Evolutionary conservation across 352 stramenopile species (phyloP).

Genomic region (Albugo laibachii): DNA sequence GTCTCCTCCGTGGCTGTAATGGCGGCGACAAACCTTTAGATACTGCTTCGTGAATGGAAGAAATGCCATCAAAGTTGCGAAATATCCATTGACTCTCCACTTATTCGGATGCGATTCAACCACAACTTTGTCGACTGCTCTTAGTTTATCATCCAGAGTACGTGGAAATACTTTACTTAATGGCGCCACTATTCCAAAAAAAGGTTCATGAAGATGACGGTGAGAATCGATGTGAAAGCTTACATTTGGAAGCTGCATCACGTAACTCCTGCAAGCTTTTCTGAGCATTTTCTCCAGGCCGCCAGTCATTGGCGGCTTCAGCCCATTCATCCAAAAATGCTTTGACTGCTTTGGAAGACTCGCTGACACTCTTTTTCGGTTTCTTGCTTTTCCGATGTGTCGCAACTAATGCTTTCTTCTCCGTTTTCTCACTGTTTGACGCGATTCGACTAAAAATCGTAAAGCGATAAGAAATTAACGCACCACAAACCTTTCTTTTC

Average conservation of each 20-base stretch:
- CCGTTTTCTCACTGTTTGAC: neutral
- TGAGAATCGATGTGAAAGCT: constrained; percentile 9
- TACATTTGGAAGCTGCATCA: constrained; percentile 39
- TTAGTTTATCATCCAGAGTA: constrained; percentile 54
- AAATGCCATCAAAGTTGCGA: constrained; percentile 75
- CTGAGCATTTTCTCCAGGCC: constrained; percentile 26
- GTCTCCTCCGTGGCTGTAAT: neutral
- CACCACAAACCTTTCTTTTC: constrained; percentile 6
- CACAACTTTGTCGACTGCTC: constrained; percentile 54
- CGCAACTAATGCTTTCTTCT: neutral
- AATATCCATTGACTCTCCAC: constrained; percentile 78
- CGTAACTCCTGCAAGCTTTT: constrained; percentile 32
- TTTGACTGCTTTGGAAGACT: constrained; percentile 26
- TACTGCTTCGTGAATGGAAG: constrained; percentile 78
- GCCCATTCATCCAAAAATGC: constrained; percentile 43
- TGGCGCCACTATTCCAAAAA: constrained; percentile 11
- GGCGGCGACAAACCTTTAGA: constrained; percentile 25
- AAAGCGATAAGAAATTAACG: neutral
- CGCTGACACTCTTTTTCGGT: constrained; percentile 21
- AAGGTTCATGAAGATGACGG: constrained; percentile 1
- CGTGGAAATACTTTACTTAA: constrained; percentile 71
- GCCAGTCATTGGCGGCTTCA: constrained; percentile 51
- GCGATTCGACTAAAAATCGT: neutral
- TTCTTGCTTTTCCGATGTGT: constrained; percentile 12
- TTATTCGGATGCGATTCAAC: constrained; percentile 73